Base-by-base conservation (phyloP, 257 asterid species). In the Parsonsia alboflavescens region DNA sequence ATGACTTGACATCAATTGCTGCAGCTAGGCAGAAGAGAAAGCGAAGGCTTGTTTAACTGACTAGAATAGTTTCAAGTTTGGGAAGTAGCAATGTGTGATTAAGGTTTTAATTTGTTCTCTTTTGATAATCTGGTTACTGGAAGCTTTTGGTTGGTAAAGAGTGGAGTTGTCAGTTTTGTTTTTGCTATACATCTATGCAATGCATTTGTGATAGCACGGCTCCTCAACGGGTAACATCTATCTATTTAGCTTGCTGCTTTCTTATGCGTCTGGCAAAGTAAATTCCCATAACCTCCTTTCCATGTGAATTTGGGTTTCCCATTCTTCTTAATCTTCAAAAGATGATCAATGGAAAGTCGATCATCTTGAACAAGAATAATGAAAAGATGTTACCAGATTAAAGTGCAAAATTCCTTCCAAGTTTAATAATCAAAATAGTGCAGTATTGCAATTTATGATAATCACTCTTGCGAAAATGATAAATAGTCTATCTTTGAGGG, bases 21-120 rank as follows among this genome's bases (percentile, higher is more conserved):
- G 91, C 87, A 71, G 93, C 86, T 10, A 84, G 82, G 76, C 87
- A 96, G 39, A 91, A 75, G 77, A 87, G 93, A 39, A 93, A 91
- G 84, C 85, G 97, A 75, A 93, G 85, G 80, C 78, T 89, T 17
- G 6, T 54, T 59, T 86, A 64, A 71, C 53, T 41, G 53, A 28
- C 26, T 52, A 28, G 6, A 11, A 21, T 12, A 41, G 28, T 12
- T 54, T 53, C 16, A 8, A 1, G 5, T 28, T 15, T 56, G 39
- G 39, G 2, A 33, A 33, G 39, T n/a, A 30, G 45, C 57, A 48
- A 66, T 48, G 6, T 36, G 24, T 69, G 45, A 22, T 45, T 48
- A 12, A 2, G 59, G 62, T 73, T 28, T 75, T n/a, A 63, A 28
- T 70, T 17, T 75, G 42, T 45, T 6, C 64, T 39, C 71, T 58